Evolutionary conservation across 306 rosid genomes (phyloP).

Genomic region (Pyrus communis): DNA sequence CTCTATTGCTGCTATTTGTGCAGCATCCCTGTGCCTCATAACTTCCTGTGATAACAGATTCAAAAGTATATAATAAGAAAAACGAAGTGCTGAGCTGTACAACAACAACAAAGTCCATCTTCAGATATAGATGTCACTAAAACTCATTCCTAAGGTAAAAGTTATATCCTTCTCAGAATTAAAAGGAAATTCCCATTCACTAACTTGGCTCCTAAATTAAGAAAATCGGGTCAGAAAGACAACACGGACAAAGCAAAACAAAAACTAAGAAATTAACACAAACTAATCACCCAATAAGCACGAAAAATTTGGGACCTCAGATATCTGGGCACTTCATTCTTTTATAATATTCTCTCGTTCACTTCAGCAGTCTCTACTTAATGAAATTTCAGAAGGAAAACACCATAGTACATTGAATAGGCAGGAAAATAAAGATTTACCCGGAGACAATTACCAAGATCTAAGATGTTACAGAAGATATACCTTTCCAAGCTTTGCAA

Average conservation of each 20-base stretch:
- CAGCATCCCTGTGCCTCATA: conserved; percentile 86
- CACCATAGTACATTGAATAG: neutral
- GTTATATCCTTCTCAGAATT: neutral
- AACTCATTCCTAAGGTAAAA: neutral
- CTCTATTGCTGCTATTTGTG: conserved; percentile 82
- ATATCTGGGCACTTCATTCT: neutral
- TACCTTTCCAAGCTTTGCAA: conserved; percentile 97
- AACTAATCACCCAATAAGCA: neutral
- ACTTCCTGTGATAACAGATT: conserved; percentile 55
- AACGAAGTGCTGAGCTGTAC: neutral
- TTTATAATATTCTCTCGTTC: neutral
- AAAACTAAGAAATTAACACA: neutral
- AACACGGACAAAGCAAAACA: neutral
- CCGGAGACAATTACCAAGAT: conserved; percentile 4
- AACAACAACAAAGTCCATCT: neutral
- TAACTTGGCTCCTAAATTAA: neutral
- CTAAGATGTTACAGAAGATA: conserved; percentile 1
- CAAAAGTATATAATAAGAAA: conserved; percentile 10
- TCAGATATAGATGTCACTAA: neutral
- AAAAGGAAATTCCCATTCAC: neutral
- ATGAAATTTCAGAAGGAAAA: neutral
- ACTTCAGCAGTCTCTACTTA: conserved; percentile 10
- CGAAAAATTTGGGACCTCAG: neutral
- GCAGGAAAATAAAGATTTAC: neutral
- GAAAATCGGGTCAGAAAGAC: neutral